Conservation (phyloP, 148 eudicot species). For the Rhododendron williamsianum region DNA sequence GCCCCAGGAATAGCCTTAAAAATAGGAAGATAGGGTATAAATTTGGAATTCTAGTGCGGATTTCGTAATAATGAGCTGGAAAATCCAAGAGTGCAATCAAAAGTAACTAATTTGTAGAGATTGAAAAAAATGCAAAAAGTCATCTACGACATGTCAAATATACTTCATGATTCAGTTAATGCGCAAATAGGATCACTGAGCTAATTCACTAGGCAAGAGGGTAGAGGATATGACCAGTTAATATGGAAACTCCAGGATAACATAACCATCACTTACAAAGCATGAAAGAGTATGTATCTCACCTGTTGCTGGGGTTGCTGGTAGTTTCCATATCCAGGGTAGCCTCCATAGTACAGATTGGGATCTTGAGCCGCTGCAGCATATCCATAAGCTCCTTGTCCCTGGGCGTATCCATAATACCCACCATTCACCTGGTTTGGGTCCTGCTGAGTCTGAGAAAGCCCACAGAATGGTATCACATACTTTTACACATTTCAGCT, state of each 20-base stretch:
- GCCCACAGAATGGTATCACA: constrained; percentile 12
- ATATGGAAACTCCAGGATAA: background rate
- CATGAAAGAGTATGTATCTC: background rate
- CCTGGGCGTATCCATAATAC: constrained; percentile 75
- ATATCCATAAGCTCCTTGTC: constrained; percentile 69
- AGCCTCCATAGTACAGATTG: constrained; percentile 71
- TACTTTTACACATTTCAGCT: background rate
- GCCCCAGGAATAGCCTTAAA: background rate
- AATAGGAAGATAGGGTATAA: background rate
- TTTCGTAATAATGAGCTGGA: background rate
- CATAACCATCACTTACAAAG: background rate
- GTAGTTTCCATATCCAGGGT: constrained; percentile 79
- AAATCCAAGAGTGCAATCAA: background rate
- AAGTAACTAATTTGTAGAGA: background rate
- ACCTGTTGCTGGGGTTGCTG: constrained; percentile 54
- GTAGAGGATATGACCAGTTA: background rate
- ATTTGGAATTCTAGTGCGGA: background rate
- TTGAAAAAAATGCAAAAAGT: background rate
- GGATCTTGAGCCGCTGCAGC: constrained; percentile 78
- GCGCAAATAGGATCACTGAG: background rate
- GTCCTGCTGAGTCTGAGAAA: constrained; percentile 57
- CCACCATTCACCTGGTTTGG: constrained; percentile 65
- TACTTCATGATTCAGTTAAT: background rate
- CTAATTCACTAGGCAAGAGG: background rate
- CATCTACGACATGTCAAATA: background rate